Evolutionary conservation across 495 filamentous ascomycete species (phyloP), one percentile per base, ranked within the genome.

Genomic region (Beverwykella pulmonaria): DNA sequence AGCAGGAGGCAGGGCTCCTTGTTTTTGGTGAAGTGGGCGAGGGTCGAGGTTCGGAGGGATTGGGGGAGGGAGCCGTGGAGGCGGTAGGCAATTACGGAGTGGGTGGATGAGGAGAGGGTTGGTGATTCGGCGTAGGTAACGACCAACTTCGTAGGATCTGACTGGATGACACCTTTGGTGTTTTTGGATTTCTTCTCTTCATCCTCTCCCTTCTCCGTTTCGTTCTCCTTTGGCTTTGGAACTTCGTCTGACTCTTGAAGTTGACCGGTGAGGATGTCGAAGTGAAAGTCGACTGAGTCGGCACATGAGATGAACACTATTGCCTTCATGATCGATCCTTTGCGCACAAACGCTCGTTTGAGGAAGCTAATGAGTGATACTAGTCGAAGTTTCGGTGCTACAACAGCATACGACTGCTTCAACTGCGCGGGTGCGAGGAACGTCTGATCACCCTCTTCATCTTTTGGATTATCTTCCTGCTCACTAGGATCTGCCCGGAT

Each of bases 261-360:
- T 4, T 76, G 59, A 20, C 84, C 79, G 29, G 86, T 87, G 66
- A 98, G 87, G n/a, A 97, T 77, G 53, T 95, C 89, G 71, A 92
- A 98, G 73, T 96, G 92, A 74, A 96, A 98, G 73, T 98, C 92
- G 50, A 98, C 94, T 10, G 90, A 93, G 72, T 98, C 95, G 17
- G 94, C 93, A 71, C 95, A 98, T 1, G 92, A 95, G 41, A 98
- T 90, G 77, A 98, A 98, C 54, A 98, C 85, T 65, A 98, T 97
- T 3, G 89, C 88, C 76, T 98, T 97, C 87, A 93, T 95, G 22
- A 94, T 87, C 1, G 91, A 90, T 0, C 92, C 92, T 76, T 88
- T 88, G 15, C 92, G 84, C 63, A 90, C 87, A 70, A 98, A 98
- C 0, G 93, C 85, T 19, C 90, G 86, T 71, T 92, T 95, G 34